Percentiles rank a stretch among this genome's conserved stretches.
Evolutionary conservation across 163 green algal species (phyloP).

Genomic region (Coccomyxa subellipsoidea): DNA sequence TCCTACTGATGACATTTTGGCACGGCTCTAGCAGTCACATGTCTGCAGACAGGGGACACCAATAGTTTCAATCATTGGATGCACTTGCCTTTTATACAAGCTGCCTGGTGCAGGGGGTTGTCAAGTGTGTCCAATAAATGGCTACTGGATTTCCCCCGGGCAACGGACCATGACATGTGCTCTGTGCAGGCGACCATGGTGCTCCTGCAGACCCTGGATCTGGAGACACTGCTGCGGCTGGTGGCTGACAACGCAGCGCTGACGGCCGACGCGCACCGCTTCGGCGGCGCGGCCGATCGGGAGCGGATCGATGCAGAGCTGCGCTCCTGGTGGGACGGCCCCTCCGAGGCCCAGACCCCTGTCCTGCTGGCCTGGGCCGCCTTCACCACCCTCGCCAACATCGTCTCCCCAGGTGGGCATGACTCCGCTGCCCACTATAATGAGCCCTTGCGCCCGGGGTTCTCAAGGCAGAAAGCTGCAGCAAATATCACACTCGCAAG

Average conservation of each 20-base stretch:
- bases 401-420: background rate
- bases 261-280: conserved; percentile 4
- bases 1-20: no score
- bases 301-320: conserved; percentile 23
- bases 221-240: conserved; percentile 25
- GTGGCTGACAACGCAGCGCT: conserved; percentile 10
- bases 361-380: conserved; percentile 38
- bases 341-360: conserved; percentile 20
- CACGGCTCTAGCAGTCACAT: no score
- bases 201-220: conserved; percentile 33
- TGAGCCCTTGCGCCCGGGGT: no score
- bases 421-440: background rate
- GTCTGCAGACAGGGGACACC: no score
- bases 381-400: background rate
- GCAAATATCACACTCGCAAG: no score
- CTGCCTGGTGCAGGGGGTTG: no score
- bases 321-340: conserved; percentile 20
- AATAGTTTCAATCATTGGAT: no score
- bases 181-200: conserved; percentile 30
- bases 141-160: no score
- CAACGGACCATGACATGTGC: background rate
- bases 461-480: no score
- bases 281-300: conserved; percentile 5
- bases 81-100: no score
- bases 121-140: no score